Base-by-base conservation (phyloP, 2,329 filamentous ascomycete species). In the Aspergillus oerlinghausenensis region DNA sequence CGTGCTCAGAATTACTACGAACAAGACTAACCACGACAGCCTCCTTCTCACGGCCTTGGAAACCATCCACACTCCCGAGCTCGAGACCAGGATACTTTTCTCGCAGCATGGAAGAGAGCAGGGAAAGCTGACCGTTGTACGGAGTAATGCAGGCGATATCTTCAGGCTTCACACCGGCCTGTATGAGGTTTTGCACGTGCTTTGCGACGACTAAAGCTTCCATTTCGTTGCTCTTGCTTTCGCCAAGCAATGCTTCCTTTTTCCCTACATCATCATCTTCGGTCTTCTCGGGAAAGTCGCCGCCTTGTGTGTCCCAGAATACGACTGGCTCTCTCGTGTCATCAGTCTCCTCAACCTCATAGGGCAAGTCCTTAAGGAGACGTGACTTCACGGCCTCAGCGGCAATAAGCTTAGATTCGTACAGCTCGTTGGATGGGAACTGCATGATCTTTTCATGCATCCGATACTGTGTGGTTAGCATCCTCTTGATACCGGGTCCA, bases 381-480 rank as follows among this genome's bases (percentile, higher is more conserved):
- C 92, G 84, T 4, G 76, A 77, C 70, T 88, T 89, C 60, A 97
- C 94, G 0, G 80, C 79, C 4, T 93, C 89, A 1, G 89, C 92
- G 0, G 94, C 93, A 2, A 92, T 77, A 1, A 99, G 83, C 66
- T 88, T 87, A 2, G 84, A 84, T 59, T 90, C 90, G 75, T 99
- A 99, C 10, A 97, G 80, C 69, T 93, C 87, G 60, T 89, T 83
- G 0, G 93, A 97, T 0, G 94, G 93, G 67, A 97, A 99, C 6
- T 85, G 83, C 92, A 97, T 97, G 66, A 99, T 97, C 54, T 81
- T 86, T 68, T 96, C 88, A 70, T 99, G 92, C 94, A 99, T 99
- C 40, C 94, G 91, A 73, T 99, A 99, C 76, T 99, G 94, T 4
- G 89, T 96, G 3, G 91, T 97, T 25, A 99, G 84, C 90, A 97